Evolutionary conservation across 306 rosid species (phyloP).

Genomic region (Mimosa bimucronata): DNA sequence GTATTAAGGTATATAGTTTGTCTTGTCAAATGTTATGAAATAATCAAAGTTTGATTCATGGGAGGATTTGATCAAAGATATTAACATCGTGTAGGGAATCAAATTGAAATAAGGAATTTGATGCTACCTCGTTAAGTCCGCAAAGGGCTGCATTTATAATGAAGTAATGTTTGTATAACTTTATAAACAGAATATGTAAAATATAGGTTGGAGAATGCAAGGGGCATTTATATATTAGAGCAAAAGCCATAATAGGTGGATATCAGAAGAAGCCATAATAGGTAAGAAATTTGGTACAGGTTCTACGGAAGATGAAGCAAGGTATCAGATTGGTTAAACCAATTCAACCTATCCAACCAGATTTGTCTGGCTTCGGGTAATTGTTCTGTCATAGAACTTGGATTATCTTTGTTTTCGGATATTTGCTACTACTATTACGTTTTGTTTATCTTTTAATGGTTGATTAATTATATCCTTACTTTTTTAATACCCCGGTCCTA

Average conservation of each 20-base stretch:
- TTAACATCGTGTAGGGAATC: no score
- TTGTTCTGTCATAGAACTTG: background rate
- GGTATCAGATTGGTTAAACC: background rate
- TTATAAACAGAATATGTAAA: background rate
- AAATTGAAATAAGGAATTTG: background rate
- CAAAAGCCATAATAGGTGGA: background rate
- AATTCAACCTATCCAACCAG: background rate
- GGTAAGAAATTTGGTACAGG: background rate
- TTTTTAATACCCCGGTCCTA: no score
- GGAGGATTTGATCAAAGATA: no score
- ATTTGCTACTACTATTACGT: no score
- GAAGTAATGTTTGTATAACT: background rate
- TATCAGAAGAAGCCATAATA: background rate
- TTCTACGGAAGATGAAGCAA: background rate
- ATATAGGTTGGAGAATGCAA: background rate
- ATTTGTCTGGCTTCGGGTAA: background rate
- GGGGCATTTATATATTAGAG: background rate
- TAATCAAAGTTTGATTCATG: no score
- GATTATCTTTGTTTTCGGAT: background rate
- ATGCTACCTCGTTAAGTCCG: background rate
- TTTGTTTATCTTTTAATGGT: no score
- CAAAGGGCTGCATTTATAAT: background rate
- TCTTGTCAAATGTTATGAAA: no score
- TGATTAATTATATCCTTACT: no score
- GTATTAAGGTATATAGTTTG: no score